phyloP scores from a whole-genome alignment of 2,329 filamentous ascomycete species.

The Coniella vitis region DNA sequence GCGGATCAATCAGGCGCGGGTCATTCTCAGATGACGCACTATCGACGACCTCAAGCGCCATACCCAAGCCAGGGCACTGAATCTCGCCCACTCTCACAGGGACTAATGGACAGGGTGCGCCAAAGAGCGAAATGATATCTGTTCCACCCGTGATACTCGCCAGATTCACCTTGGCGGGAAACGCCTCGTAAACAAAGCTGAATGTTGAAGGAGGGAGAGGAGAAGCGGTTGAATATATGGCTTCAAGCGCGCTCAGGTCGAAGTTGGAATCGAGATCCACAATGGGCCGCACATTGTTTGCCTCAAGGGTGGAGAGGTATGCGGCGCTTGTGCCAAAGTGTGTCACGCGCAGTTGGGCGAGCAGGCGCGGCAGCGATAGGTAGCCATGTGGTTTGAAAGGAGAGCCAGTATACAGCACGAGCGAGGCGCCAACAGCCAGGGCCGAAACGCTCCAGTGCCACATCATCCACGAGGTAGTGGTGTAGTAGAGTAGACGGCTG shows the following conservation, averaged over 20 bases:
- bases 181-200: slow-evolving; percentile 77
- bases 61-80: slow-evolving; percentile 70
- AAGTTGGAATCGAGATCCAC: slow-evolving; percentile 41
- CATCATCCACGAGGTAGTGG: slow-evolving; percentile 98
- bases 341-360: slow-evolving; percentile 74
- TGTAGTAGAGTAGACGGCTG: slow-evolving; percentile 85
- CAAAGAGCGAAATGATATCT: slow-evolving; percentile 94
- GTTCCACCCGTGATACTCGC: slow-evolving; percentile 93
- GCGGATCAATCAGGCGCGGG: slow-evolving; percentile 34
- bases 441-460: slow-evolving; percentile 95
- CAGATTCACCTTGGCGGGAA: slow-evolving; percentile 74
- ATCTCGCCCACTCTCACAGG: slow-evolving; percentile 70
- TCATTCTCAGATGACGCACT: slow-evolving; percentile 47
- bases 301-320: slow-evolving; percentile 85
- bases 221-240: slow-evolving; percentile 91
- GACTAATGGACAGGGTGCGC: slow-evolving; percentile 70
- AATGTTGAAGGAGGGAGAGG: slow-evolving; percentile 91
- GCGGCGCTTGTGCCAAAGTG: slow-evolving; percentile 95
- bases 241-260: slow-evolving; percentile 60
- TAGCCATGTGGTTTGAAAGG: slow-evolving; percentile 77
- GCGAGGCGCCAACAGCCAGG: slow-evolving; percentile 72
- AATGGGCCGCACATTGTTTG: slow-evolving; percentile 59
- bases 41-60: slow-evolving; percentile 63
- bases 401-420: slow-evolving; percentile 87
- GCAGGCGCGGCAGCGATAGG: slow-evolving; percentile 73